These are phyloP conservation scores for Eutrema heterophyllum DNA, from an alignment of 345 rosid genomes.

Conservation along the genomic window DNA sequence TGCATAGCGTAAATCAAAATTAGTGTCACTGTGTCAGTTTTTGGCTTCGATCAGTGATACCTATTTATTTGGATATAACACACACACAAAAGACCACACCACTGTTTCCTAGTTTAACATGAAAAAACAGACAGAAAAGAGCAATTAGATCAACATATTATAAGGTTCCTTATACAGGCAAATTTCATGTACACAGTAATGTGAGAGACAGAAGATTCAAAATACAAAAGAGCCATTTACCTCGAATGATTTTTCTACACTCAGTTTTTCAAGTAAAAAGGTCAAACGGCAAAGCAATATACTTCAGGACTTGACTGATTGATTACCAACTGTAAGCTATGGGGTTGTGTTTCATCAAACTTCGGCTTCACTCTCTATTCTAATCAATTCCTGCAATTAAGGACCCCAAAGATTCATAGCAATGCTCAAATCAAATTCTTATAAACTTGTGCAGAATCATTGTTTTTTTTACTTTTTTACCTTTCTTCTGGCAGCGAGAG, in stretches of 20 bases:
- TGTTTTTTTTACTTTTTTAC: slow-evolving; percentile 30
- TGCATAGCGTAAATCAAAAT: no score
- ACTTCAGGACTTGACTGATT: background rate
- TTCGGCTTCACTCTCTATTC: background rate
- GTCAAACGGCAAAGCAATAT: background rate
- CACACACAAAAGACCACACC: no score
- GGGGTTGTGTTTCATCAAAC: background rate
- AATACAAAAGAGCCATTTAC: background rate
- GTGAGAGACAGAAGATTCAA: background rate
- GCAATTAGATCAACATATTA: background rate
- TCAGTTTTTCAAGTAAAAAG: background rate
- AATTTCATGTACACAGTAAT: background rate
- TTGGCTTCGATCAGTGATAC: no score
- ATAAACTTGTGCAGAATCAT: background rate
- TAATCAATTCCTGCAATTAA: background rate
- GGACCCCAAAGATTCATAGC: background rate
- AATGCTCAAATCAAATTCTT: background rate
- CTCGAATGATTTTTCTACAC: background rate
- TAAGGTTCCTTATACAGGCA: background rate
- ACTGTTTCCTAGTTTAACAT: no score
- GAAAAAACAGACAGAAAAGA: background rate
- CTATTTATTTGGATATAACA: no score
- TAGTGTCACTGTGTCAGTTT: no score
- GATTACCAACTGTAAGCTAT: no score
- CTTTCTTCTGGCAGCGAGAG: slow-evolving; percentile 54